Percentiles rank a stretch among this genome's conserved stretches.
Evolutionary conservation across 805 yeast species (phyloP).

Genomic region (Candida hungchunana): DNA sequence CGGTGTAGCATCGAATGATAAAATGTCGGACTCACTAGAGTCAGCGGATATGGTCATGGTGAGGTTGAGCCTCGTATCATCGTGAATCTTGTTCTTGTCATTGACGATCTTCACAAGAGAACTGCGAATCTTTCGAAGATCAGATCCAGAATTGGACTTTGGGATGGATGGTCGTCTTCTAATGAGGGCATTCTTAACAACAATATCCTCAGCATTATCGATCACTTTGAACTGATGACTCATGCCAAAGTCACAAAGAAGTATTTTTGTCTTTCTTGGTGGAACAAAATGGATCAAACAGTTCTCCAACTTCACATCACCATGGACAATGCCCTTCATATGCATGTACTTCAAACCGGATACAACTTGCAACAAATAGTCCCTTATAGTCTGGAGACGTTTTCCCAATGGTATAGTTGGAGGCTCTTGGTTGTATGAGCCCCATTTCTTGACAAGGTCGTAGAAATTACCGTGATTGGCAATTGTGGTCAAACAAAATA

Average conservation of each 20-base stretch:
- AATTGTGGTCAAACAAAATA: constrained; percentile 68
- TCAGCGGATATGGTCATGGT: constrained; percentile 2
- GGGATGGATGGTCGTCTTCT: constrained; percentile 31
- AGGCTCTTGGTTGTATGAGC: constrained; percentile 32
- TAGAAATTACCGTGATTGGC: constrained; percentile 77
- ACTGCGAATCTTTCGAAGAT: constrained; percentile 9
- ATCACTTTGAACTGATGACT: constrained; percentile 30
- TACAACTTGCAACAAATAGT: constrained; percentile 49
- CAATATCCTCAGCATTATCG: constrained; percentile 17
- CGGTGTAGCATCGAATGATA: constrained; percentile 17
- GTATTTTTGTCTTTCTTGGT: constrained; percentile 32
- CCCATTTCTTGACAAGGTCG: constrained; percentile 71
- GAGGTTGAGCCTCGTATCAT: constrained; percentile 24
- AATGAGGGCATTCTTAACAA: constrained; percentile 25
- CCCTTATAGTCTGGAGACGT: constrained; percentile 33
- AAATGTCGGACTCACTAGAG: constrained; percentile 5
- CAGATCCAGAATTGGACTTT: constrained; percentile 29
- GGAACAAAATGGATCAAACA: constrained; percentile 51
- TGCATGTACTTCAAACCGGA: constrained; percentile 60
- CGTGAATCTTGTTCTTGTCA: constrained; percentile 28
- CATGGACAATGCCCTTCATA: constrained; percentile 64
- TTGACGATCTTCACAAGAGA: constrained; percentile 24
- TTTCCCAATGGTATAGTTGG: constrained; percentile 28
- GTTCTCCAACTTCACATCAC: constrained; percentile 74
- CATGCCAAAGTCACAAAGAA: constrained; percentile 92